Base-by-base conservation (phyloP, 2,329 filamentous ascomycete species). In the Microdochium paspali region DNA sequence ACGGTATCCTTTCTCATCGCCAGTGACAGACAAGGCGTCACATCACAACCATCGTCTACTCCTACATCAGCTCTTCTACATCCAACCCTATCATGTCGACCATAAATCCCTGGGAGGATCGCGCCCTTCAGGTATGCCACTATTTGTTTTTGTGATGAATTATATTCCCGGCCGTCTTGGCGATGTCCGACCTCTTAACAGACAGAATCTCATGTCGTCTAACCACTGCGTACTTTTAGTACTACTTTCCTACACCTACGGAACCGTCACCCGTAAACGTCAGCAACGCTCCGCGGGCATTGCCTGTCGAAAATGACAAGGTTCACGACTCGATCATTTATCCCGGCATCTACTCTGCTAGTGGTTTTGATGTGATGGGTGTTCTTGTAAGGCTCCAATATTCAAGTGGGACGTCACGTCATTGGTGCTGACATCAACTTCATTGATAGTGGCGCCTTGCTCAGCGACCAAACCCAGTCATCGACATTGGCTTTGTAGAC, bases 401-500 rank as follows among this genome's bases (percentile, higher is more conserved):
- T n/a, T n/a, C n/a, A n/a, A n/a, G n/a, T n/a, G n/a, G n/a, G n/a
- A n/a, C n/a, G n/a, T n/a, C n/a, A n/a, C n/a, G n/a, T n/a, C n/a
- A n/a, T n/a, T n/a, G n/a, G n/a, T n/a, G n/a, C n/a, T n/a, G n/a
- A n/a, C n/a, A n/a, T n/a, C n/a, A n/a, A n/a, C n/a, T n/a, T n/a
- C n/a, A n/a, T n/a, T n/a, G n/a, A 12, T 40, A 40, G 35, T 40
- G 35, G 35, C 3, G 4, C 15, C 23, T 49, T 76, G 73, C 60
- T 73, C 63, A 78, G 82, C 44, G 88, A 49, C 80, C 82, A 15
- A 82, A 88, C 50, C 87, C 88, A 1, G 75, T 84, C 55, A 82
- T 95, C 56, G 78, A 89, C 44, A 82, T 95, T 39, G 90, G 89
- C 6, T 78, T 87, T 1, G 82, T 95, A 28, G 90, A 95, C 63